Base-by-base conservation (phyloP, 208 protist genomes). In the Wallacemonas collosoma region DNA sequence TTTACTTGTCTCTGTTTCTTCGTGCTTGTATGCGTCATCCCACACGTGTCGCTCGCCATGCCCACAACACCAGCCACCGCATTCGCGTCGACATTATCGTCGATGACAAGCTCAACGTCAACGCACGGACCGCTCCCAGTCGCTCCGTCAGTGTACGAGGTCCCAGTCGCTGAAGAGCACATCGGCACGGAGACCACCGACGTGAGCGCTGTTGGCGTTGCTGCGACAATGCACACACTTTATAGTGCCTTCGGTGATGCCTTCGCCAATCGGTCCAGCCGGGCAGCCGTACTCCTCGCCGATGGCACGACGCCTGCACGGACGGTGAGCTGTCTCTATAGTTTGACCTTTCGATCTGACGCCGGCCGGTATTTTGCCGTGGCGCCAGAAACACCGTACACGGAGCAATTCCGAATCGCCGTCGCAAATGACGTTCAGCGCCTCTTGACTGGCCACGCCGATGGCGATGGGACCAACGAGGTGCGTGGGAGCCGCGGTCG, bases 281-380 rank as follows among this genome's bases (percentile, higher is more conserved):
- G 38, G 36, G 56, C 4, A n/a, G 36, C 17, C 56, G 8, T 15
- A 6, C 36, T 62, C 5, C 36, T 38, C 8, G 56, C 38, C 5
- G 56, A 62, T 8, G 17, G 56, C 56, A 62, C 8, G 26, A 26
- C 26, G 3, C 5, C 12, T 44, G 56, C 56, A 41, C 56, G 53
- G 53, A 15, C n/a, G 1, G 61, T 82, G 36, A 36, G 35, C 50
- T 82, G 78, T 54, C 36, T 38, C 26, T 79, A 79, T 66, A 67
- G 67, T 5, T 58, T 75, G 0, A 67, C 73, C 39, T 55, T 82
- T 7, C 45, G 36, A 17, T 73, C 63, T 38, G 60, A 17, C 3
- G 73, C 60, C 1, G 55, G 68, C 6, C 65, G 53, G 43, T 79
- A 71, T 66, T 79, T 73, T 53, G 66, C 78, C 1, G 58, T 82